A percentile compares a stretch with the other conserved stretches of the same genome.
These are phyloP conservation scores for Hypocreales sp. DNA, from an alignment of 2,329 filamentous ascomycete genomes.

Conservation along the genomic window DNA sequence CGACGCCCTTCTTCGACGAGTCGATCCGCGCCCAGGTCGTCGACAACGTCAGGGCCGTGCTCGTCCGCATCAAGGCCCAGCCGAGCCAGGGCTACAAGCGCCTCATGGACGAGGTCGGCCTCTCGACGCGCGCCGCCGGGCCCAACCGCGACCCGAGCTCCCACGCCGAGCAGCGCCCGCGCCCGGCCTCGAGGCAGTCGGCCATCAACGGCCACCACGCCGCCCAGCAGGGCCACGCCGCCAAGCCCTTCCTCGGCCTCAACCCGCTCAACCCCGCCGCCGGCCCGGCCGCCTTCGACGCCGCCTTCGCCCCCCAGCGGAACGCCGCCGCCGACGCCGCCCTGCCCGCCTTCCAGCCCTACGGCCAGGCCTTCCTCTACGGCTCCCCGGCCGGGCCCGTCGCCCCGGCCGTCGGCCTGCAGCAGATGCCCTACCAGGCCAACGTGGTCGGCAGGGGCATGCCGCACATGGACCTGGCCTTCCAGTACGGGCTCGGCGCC, in stretches of 20 bases:
- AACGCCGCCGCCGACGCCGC: conserved; percentile 35
- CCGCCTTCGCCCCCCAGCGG: conserved; percentile 33
- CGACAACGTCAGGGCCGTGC: conserved; percentile 79
- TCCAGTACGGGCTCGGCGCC: conserved; percentile 37
- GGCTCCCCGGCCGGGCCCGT: conserved; percentile 28
- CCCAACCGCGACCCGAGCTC: conserved; percentile 27
- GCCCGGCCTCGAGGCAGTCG: conserved; percentile 40
- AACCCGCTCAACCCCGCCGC: conserved; percentile 29
- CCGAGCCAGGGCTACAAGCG: conserved; percentile 95
- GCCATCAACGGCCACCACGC: conserved; percentile 25
- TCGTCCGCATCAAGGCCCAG: conserved; percentile 81
- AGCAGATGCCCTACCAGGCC: conserved; percentile 45
- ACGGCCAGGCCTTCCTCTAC: conserved; percentile 36
- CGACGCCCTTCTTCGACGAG: conserved; percentile 94
- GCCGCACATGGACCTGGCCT: conserved; percentile 41
- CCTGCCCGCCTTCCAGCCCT: conserved; percentile 33
- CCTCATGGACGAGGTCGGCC: conserved; percentile 93
- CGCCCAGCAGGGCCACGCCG: conserved; percentile 23
- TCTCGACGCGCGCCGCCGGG: conserved; percentile 49
- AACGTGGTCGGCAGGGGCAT: conserved; percentile 36
- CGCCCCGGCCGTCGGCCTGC: conserved; percentile 29
- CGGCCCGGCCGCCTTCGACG: conserved; percentile 30
- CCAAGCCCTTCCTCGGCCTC: conserved; percentile 39
- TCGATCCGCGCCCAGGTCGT: conserved; percentile 74
- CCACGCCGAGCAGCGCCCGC: conserved; percentile 33